phyloP scores from a whole-genome alignment of 2,329 filamentous ascomycete species.

The Aspergillus phoenicis region DNA sequence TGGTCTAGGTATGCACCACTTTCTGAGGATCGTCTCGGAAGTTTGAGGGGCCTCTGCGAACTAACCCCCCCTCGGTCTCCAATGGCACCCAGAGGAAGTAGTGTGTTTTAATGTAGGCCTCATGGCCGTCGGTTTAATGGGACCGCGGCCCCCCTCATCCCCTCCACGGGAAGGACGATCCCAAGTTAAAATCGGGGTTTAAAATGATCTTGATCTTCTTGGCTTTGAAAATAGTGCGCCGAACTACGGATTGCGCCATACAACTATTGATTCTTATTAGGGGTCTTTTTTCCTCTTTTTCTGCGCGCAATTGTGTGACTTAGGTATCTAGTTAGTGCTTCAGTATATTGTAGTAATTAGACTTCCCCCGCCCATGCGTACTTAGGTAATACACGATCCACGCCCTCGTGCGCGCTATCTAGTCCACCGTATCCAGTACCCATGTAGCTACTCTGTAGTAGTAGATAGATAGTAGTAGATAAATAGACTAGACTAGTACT shows the following conservation, averaged over 20 bases:
- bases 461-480: no score
- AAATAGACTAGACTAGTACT: no score
- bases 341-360: background rate
- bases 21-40: constrained; percentile 27
- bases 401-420: no score
- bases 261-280: background rate
- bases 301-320: background rate
- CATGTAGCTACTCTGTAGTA: no score
- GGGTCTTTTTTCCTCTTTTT: background rate
- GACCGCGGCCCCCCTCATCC: background rate
- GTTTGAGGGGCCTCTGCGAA: constrained; percentile 23
- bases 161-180: background rate
- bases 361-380: no score
- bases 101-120: background rate
- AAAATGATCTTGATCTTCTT: background rate
- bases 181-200: background rate
- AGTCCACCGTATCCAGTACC: no score
- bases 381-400: no score
- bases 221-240: background rate
- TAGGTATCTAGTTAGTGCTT: background rate
- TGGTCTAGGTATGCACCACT: constrained; percentile 13
- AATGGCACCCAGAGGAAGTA: background rate
- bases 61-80: constrained; percentile 8
- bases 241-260: background rate
- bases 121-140: background rate